Conservation (phyloP, 805 yeast species). For the Huiozyma sinensis region DNA sequence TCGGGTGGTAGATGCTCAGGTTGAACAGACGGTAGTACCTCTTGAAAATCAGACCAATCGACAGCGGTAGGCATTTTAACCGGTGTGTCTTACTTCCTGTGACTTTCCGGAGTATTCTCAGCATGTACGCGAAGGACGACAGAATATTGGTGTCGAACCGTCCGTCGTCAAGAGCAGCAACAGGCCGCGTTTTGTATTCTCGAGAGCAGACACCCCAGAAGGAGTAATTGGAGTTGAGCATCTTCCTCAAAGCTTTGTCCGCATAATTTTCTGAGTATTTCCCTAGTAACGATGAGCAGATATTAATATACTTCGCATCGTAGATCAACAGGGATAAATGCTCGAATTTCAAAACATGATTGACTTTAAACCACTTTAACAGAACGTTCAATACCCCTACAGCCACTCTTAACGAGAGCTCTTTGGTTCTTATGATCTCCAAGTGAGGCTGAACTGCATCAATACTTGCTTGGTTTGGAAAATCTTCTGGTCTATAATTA, state of each 20-base stretch:
- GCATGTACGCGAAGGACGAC: conserved; percentile 18
- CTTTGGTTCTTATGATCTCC: conserved; percentile 52
- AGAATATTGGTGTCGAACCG: conserved; percentile 5
- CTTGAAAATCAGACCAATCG: conserved; percentile 25
- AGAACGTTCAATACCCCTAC: conserved; percentile 43
- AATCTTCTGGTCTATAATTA: conserved; percentile 12
- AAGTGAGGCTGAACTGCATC: conserved; percentile 25
- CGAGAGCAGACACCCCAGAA: conserved; percentile 24
- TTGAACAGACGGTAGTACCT: conserved; percentile 48
- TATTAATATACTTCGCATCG: conserved; percentile 50
- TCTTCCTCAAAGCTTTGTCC: conserved; percentile 24
- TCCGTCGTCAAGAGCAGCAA: background rate
- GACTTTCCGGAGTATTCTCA: conserved; percentile 46
- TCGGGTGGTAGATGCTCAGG: conserved; percentile 51
- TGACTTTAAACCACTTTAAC: conserved; percentile 66
- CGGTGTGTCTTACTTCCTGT: conserved; percentile 66
- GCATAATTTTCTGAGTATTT: conserved; percentile 21
- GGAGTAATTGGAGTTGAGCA: conserved; percentile 10
- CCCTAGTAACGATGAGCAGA: conserved; percentile 17
- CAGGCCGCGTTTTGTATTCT: conserved; percentile 1
- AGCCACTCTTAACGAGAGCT: conserved; percentile 48
- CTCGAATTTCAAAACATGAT: conserved; percentile 71
- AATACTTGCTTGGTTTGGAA: conserved; percentile 2
- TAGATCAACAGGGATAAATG: conserved; percentile 59
- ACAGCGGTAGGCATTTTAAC: conserved; percentile 25